Percentiles rank a stretch among this genome's conserved stretches.
phyloP scores from a whole-genome alignment of 2,329 filamentous ascomycete genomes.

The Aspergillus melleus region DNA sequence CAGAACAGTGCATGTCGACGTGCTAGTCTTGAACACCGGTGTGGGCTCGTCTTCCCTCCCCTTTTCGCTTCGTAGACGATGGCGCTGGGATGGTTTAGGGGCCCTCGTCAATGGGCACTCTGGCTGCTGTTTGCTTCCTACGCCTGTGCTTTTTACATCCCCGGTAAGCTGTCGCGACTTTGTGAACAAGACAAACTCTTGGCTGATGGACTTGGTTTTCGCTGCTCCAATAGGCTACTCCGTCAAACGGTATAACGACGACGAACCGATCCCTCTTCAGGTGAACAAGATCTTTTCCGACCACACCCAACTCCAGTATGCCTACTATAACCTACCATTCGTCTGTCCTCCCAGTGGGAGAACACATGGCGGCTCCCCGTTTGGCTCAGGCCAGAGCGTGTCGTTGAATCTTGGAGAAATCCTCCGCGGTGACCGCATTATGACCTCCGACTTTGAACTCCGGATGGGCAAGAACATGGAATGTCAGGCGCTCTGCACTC shows the following conservation, averaged over 20 bases:
- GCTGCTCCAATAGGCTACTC: conserved; percentile 66
- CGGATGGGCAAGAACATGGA: conserved; percentile 73
- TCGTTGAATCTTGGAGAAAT: conserved; percentile 85
- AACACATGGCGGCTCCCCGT: conserved; percentile 62
- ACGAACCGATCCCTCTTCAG: conserved; percentile 77
- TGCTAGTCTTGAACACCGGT: conserved; percentile 7
- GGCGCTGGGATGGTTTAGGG: conserved; percentile 14
- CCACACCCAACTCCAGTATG: conserved; percentile 86
- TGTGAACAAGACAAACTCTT: not conserved
- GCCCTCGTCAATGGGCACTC: conserved; percentile 24
- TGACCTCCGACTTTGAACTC: conserved; percentile 79
- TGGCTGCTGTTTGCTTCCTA: conserved; percentile 54
- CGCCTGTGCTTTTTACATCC: conserved; percentile 76
- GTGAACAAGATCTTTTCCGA: conserved; percentile 93
- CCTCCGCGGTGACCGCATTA: conserved; percentile 81
- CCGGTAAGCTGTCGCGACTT: conserved; percentile 58
- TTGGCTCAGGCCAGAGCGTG: conserved; percentile 74
- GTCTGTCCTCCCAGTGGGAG: conserved; percentile 76
- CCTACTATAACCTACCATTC: conserved; percentile 85
- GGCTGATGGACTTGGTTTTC: conserved; percentile 11
- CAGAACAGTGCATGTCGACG: conserved; percentile 10
- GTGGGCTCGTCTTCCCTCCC: conserved; percentile 4
- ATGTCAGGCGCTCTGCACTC: conserved; percentile 71
- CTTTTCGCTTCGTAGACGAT: conserved; percentile 13
- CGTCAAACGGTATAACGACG: conserved; percentile 73